Evolutionary conservation across 257 asterid species (phyloP).

Genomic region (Rhazya stricta): DNA sequence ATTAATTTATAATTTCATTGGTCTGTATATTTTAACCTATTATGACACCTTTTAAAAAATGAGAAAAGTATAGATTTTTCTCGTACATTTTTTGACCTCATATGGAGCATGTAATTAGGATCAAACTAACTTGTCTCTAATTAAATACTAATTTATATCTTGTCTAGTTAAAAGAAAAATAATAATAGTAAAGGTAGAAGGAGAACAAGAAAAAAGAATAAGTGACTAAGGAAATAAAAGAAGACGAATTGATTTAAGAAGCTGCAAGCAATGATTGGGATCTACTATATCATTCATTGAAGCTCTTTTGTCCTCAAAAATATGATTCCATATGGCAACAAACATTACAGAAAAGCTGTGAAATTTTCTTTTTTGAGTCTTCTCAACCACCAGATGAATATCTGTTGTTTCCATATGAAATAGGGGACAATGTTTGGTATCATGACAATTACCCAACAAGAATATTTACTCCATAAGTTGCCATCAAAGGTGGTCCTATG

Average conservation of each 20-base stretch:
- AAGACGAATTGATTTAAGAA: not conserved
- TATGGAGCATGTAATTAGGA: too few relatives aligned
- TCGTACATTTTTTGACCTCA: too few relatives aligned
- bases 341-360: not conserved
- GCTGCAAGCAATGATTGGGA: not conserved
- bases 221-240: not conserved
- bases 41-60: too few relatives aligned
- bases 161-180: too few relatives aligned
- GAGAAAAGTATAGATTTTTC: too few relatives aligned
- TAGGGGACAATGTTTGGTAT: not conserved
- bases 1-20: too few relatives aligned
- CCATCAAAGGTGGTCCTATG: slow-evolving; percentile 6
- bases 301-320: slow-evolving; percentile 5
- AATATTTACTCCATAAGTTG: slow-evolving; percentile 3
- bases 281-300: slow-evolving; percentile 3
- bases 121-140: too few relatives aligned
- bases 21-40: too few relatives aligned
- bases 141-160: too few relatives aligned
- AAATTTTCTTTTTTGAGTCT: too few relatives aligned
- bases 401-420: not conserved
- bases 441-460: not conserved
- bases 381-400: slow-evolving; percentile 5
- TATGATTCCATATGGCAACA: not conserved
- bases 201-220: not conserved
- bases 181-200: too few relatives aligned